These are phyloP conservation scores for Fragaria vesca DNA, from an alignment of 306 rosid genomes.

Conservation along the genomic window DNA sequence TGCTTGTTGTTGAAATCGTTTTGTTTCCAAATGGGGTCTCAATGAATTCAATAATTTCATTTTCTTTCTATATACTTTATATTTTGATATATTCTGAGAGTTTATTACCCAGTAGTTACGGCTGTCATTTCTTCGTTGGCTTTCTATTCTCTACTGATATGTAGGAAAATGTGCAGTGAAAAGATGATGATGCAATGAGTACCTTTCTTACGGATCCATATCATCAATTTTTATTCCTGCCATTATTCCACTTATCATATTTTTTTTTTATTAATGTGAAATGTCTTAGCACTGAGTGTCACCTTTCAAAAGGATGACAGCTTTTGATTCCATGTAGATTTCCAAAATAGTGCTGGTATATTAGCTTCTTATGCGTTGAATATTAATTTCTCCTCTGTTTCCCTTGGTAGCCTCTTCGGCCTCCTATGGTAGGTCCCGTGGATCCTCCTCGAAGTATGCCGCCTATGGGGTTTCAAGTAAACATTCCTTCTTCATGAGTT, in stretches of 20 bases:
- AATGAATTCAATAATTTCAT: not conserved
- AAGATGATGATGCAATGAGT: not conserved
- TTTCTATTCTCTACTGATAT: not conserved
- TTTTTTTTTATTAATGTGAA: not conserved
- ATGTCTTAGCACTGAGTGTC: not conserved
- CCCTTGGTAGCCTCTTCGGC: slow-evolving; percentile 63
- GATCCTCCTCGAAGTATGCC: slow-evolving; percentile 74
- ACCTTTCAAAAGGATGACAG: not conserved
- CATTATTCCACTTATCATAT: not conserved
- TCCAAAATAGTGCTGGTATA: not conserved
- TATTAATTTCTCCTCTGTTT: slow-evolving; percentile 5
- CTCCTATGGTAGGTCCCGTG: slow-evolving; percentile 62
- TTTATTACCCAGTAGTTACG: not conserved
- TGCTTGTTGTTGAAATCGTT: too few species aligned
- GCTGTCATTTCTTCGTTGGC: not conserved
- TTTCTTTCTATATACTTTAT: not conserved
- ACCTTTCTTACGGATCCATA: not conserved
- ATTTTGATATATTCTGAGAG: not conserved
- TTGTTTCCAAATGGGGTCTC: not conserved
- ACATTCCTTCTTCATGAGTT: slow-evolving; percentile 18
- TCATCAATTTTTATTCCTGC: not conserved
- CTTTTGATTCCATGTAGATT: not conserved
- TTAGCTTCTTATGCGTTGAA: slow-evolving; percentile 1
- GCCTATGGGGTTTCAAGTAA: slow-evolving; percentile 77
- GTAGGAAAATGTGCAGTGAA: not conserved